phyloP scores from a whole-genome alignment of 441 rosid species.

The Mallotus japonicus region DNA sequence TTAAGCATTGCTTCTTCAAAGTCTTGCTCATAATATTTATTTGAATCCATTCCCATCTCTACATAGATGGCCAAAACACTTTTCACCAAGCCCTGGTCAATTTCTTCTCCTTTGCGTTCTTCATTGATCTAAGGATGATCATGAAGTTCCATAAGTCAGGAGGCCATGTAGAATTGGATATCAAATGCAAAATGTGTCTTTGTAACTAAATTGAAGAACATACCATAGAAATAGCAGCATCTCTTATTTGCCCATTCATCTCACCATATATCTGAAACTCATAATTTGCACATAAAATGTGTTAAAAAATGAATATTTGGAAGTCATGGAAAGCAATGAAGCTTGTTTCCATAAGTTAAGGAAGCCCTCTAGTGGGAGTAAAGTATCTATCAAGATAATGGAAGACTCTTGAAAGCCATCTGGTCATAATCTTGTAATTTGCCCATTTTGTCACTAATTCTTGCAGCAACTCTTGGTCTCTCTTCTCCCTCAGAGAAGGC shows the following conservation, averaged over 20 bases:
- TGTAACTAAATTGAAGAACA: slow-evolving; percentile 12
- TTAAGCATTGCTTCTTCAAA: slow-evolving; percentile 68
- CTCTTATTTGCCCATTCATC: slow-evolving; percentile 52
- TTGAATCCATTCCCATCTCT: slow-evolving; percentile 76
- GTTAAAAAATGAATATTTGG: no score
- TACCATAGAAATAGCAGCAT: slow-evolving; percentile 72
- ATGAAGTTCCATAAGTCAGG: background rate
- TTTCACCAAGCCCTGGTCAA: slow-evolving; percentile 69
- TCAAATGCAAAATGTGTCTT: background rate
- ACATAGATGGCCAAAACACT: slow-evolving; percentile 70
- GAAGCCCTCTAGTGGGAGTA: slow-evolving; percentile 63
- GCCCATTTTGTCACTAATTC: slow-evolving; percentile 82
- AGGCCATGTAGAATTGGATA: background rate
- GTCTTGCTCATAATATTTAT: slow-evolving; percentile 61
- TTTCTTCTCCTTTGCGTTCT: slow-evolving; percentile 83
- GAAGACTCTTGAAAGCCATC: slow-evolving; percentile 80
- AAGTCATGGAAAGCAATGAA: slow-evolving; percentile 63
- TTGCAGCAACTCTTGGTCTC: slow-evolving; percentile 73
- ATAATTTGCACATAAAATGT: background rate
- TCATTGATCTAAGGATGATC: slow-evolving; percentile 51
- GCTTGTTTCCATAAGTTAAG: slow-evolving; percentile 68
- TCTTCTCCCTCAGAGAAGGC: slow-evolving; percentile 70
- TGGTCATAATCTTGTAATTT: slow-evolving; percentile 73
- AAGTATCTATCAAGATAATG: slow-evolving; percentile 76
- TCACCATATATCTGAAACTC: slow-evolving; percentile 62